Evolutionary conservation across 23 red algal genomes (phyloP).

Genomic region (Gracilaria caudata): DNA sequence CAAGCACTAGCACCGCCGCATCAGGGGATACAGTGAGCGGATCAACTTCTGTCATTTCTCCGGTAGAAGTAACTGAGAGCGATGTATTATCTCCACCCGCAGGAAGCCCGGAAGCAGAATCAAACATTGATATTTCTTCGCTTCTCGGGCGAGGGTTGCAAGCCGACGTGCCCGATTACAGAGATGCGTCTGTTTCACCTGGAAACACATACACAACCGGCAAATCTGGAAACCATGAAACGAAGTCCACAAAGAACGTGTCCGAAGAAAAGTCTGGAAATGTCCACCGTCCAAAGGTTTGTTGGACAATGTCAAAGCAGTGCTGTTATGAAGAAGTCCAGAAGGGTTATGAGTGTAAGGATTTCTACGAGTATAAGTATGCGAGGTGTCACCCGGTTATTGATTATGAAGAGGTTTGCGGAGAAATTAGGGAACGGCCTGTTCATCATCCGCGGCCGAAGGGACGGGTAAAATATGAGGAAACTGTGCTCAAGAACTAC

Average conservation of each 20-base stretch:
- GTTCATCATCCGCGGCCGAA: constrained; percentile 31
- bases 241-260: neutral
- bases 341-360: constrained; percentile 44
- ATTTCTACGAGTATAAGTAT: constrained; percentile 53
- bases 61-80: neutral
- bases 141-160: neutral
- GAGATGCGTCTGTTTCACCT: neutral
- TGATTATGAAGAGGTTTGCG: constrained; percentile 16
- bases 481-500: constrained; percentile 57
- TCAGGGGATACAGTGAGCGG: constrained; percentile 24
- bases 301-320: constrained; percentile 41
- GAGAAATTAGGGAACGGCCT: constrained; percentile 18
- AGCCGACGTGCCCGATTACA: constrained; percentile 17
- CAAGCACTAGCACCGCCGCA: constrained; percentile 1
- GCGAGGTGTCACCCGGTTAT: constrained; percentile 55
- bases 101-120: neutral
- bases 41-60: constrained; percentile 25
- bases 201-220: neutral
- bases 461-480: constrained; percentile 40
- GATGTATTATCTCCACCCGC: neutral
- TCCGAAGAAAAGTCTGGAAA: neutral
- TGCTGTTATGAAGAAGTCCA: constrained; percentile 59
- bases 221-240: neutral
- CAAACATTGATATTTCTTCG: constrained; percentile 1
- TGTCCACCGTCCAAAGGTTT: constrained; percentile 1